Evolutionary conservation across 148 eudicot species (phyloP).

Genomic region (Diospyros kaki): DNA sequence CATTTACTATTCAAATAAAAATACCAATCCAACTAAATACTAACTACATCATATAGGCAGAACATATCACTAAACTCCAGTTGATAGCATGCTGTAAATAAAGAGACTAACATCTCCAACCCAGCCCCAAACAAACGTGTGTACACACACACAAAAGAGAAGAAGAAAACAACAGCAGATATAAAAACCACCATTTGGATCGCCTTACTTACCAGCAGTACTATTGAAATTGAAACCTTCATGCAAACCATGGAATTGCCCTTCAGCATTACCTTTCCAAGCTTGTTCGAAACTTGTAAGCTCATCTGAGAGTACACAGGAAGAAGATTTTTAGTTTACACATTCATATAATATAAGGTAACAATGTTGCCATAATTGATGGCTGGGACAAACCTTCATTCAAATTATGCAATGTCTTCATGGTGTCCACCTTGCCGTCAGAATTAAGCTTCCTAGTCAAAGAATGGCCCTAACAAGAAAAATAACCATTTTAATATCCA

Average conservation of each 20-base stretch:
- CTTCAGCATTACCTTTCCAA: slow-evolving; percentile 60
- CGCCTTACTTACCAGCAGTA: slow-evolving; percentile 27
- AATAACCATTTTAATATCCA: slow-evolving; percentile 1
- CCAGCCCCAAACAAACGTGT: not conserved
- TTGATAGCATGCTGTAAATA: too few relatives aligned
- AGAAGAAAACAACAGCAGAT: not conserved
- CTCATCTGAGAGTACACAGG: slow-evolving; percentile 47
- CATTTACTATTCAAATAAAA: too few relatives aligned
- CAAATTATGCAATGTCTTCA: slow-evolving; percentile 73
- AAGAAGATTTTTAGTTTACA: not conserved
- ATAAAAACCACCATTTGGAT: not conserved
- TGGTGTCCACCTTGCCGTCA: slow-evolving; percentile 75
- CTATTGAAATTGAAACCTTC: slow-evolving; percentile 21
- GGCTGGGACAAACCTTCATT: slow-evolving; percentile 47
- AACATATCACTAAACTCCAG: not conserved
- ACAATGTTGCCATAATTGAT: not conserved
- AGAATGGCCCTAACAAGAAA: slow-evolving; percentile 60
- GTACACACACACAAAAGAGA: not conserved
- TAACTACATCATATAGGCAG: not conserved
- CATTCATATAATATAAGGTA: not conserved
- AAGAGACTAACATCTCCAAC: too few relatives aligned
- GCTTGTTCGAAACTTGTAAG: slow-evolving; percentile 69
- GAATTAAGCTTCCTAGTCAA: slow-evolving; percentile 65
- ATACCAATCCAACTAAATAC: not conserved
- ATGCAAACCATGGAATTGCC: slow-evolving; percentile 34